Conservation (phyloP, 257 asterid species). For the Solanum piurae region DNA sequence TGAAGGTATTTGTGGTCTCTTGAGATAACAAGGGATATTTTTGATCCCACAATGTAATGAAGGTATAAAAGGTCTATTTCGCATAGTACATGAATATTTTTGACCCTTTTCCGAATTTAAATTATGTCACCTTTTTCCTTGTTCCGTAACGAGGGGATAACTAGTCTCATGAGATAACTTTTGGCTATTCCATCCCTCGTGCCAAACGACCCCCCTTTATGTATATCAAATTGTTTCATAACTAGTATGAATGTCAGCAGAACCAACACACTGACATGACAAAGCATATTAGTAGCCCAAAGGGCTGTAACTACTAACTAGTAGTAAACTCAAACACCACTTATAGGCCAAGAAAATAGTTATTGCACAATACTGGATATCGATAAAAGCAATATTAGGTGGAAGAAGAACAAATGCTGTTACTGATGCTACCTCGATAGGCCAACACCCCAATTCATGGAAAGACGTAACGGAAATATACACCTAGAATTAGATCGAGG, state of each 20-base stretch:
- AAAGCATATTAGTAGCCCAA: neutral
- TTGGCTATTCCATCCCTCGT: neutral
- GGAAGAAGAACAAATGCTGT: neutral
- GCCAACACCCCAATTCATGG: neutral
- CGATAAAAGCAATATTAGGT: neutral
- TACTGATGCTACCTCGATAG: neutral
- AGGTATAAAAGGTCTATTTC: too few relatives aligned
- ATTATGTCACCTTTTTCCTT: too few relatives aligned
- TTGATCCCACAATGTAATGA: too few relatives aligned
- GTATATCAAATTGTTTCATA: neutral
- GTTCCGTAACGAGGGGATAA: too few relatives aligned
- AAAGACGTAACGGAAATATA: neutral
- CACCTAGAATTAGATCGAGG: neutral
- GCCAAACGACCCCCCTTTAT: too few relatives aligned
- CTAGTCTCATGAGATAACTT: neutral
- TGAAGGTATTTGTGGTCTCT: too few relatives aligned
- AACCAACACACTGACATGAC: neutral
- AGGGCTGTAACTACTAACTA: neutral
- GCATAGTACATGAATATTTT: too few relatives aligned
- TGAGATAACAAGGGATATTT: too few relatives aligned
- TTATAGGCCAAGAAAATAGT: neutral
- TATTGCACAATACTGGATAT: neutral
- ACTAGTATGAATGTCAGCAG: neutral
- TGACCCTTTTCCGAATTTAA: too few relatives aligned
- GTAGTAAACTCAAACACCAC: neutral